Evolutionary conservation across 176 grass and related monocot species (phyloP), one percentile per base, ranked within the genome.

Genomic region (Luzula sylvatica): DNA sequence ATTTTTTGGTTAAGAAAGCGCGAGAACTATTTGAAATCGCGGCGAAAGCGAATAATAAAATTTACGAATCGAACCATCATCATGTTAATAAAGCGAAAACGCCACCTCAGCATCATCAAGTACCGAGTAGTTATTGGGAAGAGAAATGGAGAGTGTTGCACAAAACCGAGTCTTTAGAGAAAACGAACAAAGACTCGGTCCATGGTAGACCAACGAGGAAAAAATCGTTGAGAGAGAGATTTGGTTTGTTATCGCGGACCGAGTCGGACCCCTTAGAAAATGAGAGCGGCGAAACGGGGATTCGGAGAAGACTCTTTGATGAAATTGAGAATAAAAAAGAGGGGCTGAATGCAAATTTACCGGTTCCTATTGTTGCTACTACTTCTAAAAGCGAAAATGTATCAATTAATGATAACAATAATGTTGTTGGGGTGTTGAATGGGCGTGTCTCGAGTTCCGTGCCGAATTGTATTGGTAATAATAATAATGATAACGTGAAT

Each of bases 121-220:
- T 79, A 61, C 38, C 78, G 0, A 75, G 83, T 68, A 87, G 82
- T 44, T 98, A 98, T 17, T 98, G 93, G 93, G 93, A 98, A 89
- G 69, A 90, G 57, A 78, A 82, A 66, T 98, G 93, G 93, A 78
- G 78, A 59, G 80, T 80, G 38, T 52, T 92, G 56, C 85, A 98
- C 29, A 72, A 77, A 53, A 51, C 76, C 5, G 81, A 78, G 65
- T 52, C 74, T 46, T 13, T 68, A 23, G 65, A 48, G 28, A 35
- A 35, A 35, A 77, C 28, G 50, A 78, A 49, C 38, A 81, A 69
- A 58, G 71, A 26, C 11, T 26, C 64, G 3, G 67, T 69, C 64
- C 50, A 65, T 11, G 70, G 72, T 18, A 49, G 48, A 38, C 42
- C 68, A 52, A 52, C 78, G 38, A 96, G 76, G 40, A 73, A 80